Base-by-base conservation (phyloP, 1,284 basidiomycete genomes). In the Baeospora myosura region DNA sequence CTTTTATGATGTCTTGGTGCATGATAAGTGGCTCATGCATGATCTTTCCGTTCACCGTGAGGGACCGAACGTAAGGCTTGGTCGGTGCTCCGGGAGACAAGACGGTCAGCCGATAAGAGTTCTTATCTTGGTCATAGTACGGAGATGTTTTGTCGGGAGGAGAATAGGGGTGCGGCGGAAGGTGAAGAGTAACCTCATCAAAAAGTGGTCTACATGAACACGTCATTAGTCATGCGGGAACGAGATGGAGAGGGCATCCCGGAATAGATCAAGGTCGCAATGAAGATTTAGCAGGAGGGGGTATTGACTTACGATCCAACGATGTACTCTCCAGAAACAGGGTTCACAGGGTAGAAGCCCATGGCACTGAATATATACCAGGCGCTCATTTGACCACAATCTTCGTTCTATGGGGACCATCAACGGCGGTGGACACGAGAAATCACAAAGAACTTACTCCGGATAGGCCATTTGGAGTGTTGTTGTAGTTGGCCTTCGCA, bases 371-470 rank as follows among this genome's bases (percentile, higher is more conserved):
- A 91, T 8, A 89, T 69, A 55, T 83, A 90, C 88, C 88, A 91
- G 0, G 87, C 82, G 52, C 81, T 86, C 85, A 90, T 90, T 57
- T 91, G 88, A 0, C 88, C 88, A 51, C 88, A 90, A 53, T 92
- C 88, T 58, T 92, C 88, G 53, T 91, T 92, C 78, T 87, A 50
- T 8, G 22, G 16, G n/a, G n/a, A n/a, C n/a, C n/a, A n/a, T n/a
- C 35, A 24, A 38, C 41, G 46, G 17, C 28, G 6, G 5, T 14
- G 32, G 36, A 28, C 36, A 25, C n/a, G n/a, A 18, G 14, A 29
- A 34, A 25, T 14, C 14, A 33, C 42, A 5, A 11, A 17, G 28
- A 1, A n/a, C 69, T 22, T 53, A 82, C 81, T n/a, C 83, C 83
- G 8, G 79, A 74, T 2, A 86, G 64, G 5, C 84, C 84, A 41